These are phyloP conservation scores for Acacia melanoxylon DNA, from an alignment of 306 rosid species.

Conservation along the genomic window DNA sequence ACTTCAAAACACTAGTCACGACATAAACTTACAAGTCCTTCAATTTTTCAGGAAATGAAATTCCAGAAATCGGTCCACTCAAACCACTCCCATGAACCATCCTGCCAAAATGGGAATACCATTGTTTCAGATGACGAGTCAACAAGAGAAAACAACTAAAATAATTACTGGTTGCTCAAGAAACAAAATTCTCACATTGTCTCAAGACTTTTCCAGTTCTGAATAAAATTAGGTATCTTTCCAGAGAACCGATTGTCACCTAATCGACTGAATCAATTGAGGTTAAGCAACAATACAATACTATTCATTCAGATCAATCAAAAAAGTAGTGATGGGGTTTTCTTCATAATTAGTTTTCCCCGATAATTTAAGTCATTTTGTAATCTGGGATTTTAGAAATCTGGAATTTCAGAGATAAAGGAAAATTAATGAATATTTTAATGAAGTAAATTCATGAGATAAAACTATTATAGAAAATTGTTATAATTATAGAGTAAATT, in stretches of 20 bases:
- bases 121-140: slow-evolving; percentile 13
- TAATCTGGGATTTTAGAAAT: too few species aligned
- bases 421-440: too few species aligned
- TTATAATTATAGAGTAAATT: too few species aligned
- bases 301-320: too few species aligned
- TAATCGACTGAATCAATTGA: slow-evolving; percentile 47
- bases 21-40: slow-evolving; percentile 33
- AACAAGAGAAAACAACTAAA: not conserved
- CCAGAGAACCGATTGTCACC: slow-evolving; percentile 59
- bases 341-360: too few species aligned
- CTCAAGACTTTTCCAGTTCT: slow-evolving; percentile 42
- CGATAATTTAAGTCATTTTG: too few species aligned
- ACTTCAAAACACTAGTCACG: not conserved
- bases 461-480: too few species aligned
- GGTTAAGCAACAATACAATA: not conserved
- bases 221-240: slow-evolving; percentile 62
- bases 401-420: too few species aligned
- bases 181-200: not conserved
- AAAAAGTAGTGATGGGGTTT: too few species aligned
- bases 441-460: too few species aligned
- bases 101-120: slow-evolving; percentile 27
- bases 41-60: slow-evolving; percentile 28
- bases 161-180: not conserved
- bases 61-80: slow-evolving; percentile 59
- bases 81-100: slow-evolving; percentile 56